These are phyloP conservation scores for Linnemannia schmuckeri DNA, from an alignment of 192 early-diverging fungal species.

Conservation along the genomic window DNA sequence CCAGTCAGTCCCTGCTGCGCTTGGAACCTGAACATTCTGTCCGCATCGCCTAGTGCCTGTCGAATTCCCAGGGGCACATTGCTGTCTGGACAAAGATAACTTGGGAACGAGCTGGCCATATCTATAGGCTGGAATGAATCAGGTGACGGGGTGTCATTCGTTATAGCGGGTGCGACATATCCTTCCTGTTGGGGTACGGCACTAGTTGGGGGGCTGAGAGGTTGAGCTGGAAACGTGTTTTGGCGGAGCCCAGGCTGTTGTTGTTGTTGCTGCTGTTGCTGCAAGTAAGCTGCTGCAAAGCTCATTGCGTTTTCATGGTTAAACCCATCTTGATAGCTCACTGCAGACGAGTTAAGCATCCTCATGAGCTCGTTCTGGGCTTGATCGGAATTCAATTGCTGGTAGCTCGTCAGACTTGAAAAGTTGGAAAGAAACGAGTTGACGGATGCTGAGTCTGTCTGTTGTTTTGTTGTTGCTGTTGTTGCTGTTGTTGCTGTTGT, in stretches of 20 bases:
- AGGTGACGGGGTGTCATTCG: slow-evolving; percentile 31
- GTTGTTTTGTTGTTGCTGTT: slow-evolving; percentile 1
- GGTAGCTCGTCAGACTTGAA: slow-evolving; percentile 42
- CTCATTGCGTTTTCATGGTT: slow-evolving; percentile 42
- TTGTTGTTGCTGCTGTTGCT: slow-evolving; percentile 41
- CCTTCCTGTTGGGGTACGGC: background rate
- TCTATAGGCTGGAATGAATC: slow-evolving; percentile 25
- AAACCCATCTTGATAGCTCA: slow-evolving; percentile 45
- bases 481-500: slow-evolving; percentile 18
- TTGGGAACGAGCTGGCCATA: slow-evolving; percentile 16
- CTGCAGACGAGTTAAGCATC: slow-evolving; percentile 40
- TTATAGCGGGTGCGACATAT: background rate
- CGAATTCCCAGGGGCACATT: slow-evolving; percentile 26
- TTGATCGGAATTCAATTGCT: slow-evolving; percentile 49
- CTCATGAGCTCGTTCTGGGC: slow-evolving; percentile 49
- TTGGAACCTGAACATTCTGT: slow-evolving; percentile 37
- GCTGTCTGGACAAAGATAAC: slow-evolving; percentile 26
- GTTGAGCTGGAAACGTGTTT: background rate
- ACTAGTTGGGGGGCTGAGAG: background rate
- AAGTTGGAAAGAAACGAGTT: slow-evolving; percentile 38
- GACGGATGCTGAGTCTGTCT: background rate
- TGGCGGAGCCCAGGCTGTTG: slow-evolving; percentile 2
- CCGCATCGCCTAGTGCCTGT: slow-evolving; percentile 23
- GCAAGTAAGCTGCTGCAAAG: slow-evolving; percentile 40
- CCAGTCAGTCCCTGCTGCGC: slow-evolving; percentile 5